Evolutionary conservation across 2,329 filamentous ascomycete genomes (phyloP), one percentile per base, ranked within the genome.

Genomic region (Phoma herbarum): DNA sequence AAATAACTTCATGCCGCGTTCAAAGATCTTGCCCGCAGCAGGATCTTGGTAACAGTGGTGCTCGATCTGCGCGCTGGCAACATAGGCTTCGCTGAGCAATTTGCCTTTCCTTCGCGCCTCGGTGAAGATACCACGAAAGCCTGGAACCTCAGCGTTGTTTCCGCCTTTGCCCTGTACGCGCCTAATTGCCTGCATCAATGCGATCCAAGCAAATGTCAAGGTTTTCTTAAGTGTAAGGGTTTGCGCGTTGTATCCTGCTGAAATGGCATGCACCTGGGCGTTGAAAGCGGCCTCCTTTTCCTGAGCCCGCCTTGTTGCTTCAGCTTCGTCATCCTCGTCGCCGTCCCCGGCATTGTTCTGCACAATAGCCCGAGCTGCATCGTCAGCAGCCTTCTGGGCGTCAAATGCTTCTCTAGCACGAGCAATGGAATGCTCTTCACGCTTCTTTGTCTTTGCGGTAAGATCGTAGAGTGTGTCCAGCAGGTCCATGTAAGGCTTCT

Each of bases 1-100:
- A 73, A 98, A 99, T 12, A 99, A 83, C 72, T 92, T 95, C 63
- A 94, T 88, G 20, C 95, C 95, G 44, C 94, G 90, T 75, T 99
- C 95, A 66, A 98, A 96, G 60, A 99, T 98, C 79, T 95, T 97
- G 42, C 90, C 91, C 1, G 93, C 94, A 0, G 95, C 92, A 0
- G 89, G 86, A 70, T 98, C 95, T 72, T 96, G 95, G 78, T 99
- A 99, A 66, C 96, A 96, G 68, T 96, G 89, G 74, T 95, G 94
- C 76, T 99, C 95, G 72, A 99, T 91, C 59, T 96, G 83, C 16
- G 96, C 95, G 66, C 92, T 92, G 1, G 93, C 93, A 52, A 97
- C 91, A 73, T 99, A 99, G 6, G 97, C 92, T 74, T 98, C 95
- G 69, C 92, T 96, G 8, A 92, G 95, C 44, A 99, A 85, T 52